Evolutionary conservation across 257 asterid genomes (phyloP).

Genomic region (Plantago ovata): DNA sequence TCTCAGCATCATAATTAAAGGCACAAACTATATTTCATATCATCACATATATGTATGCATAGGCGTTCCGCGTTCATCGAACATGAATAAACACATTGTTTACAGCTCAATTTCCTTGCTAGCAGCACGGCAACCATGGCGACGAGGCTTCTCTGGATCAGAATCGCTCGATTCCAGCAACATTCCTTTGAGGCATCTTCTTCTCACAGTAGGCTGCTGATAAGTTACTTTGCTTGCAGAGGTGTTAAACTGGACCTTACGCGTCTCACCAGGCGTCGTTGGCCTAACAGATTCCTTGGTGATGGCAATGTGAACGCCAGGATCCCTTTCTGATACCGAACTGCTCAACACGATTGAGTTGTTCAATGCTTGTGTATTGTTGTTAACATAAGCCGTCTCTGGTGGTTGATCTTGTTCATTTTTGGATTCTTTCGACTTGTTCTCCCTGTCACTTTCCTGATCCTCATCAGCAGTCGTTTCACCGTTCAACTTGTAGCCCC

Average conservation of each 20-base stretch:
- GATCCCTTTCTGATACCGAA: slow-evolving; percentile 51
- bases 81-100: background rate
- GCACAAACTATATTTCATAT: no score
- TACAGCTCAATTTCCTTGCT: slow-evolving; percentile 31
- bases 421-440: slow-evolving; percentile 23
- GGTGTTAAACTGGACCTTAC: slow-evolving; percentile 40
- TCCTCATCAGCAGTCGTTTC: slow-evolving; percentile 54
- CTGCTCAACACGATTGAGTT: slow-evolving; percentile 68
- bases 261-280: slow-evolving; percentile 22
- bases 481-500: slow-evolving; percentile 64
- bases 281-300: slow-evolving; percentile 31
- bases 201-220: slow-evolving; percentile 50
- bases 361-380: slow-evolving; percentile 74
- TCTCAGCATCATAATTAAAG: no score
- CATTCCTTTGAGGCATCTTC: slow-evolving; percentile 81
- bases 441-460: slow-evolving; percentile 25
- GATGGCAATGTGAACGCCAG: slow-evolving; percentile 63
- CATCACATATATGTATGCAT: no score
- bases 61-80: no score
- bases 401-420: slow-evolving; percentile 34
- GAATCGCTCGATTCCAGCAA: slow-evolving; percentile 72
- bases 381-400: slow-evolving; percentile 51
- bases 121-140: slow-evolving; percentile 75
- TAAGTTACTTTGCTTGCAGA: slow-evolving; percentile 42
- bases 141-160: slow-evolving; percentile 58